These are phyloP conservation scores for Zostera marina DNA, from an alignment of 116 monocot species.

Conservation along the genomic window DNA sequence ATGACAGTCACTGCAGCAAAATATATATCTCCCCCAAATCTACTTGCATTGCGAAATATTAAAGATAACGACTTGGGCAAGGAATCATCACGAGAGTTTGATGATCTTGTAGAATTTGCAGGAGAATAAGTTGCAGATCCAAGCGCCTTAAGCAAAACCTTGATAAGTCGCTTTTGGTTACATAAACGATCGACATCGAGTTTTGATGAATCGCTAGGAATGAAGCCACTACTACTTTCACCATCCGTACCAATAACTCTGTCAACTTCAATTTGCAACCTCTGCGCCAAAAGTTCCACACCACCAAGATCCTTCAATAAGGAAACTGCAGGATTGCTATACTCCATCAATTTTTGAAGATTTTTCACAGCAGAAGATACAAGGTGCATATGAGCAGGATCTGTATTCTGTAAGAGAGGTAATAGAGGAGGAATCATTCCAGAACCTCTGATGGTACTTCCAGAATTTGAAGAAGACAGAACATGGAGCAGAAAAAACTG, in stretches of 20 bases:
- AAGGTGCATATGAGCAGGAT: slow-evolving; percentile 68
- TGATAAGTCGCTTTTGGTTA: slow-evolving; percentile 80
- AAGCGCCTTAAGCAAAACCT: slow-evolving; percentile 76
- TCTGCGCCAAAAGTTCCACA: slow-evolving; percentile 64
- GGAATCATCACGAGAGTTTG: slow-evolving; percentile 43
- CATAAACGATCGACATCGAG: slow-evolving; percentile 52
- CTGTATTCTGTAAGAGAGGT: slow-evolving; percentile 61
- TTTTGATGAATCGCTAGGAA: slow-evolving; percentile 34
- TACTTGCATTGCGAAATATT: slow-evolving; percentile 62
- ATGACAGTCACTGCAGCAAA: slow-evolving; percentile 95
- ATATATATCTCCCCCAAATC: slow-evolving; percentile 94
- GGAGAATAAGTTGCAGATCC: slow-evolving; percentile 93
- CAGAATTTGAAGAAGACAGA: slow-evolving; percentile 91
- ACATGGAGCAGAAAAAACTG: slow-evolving; percentile 95
- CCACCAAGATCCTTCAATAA: slow-evolving; percentile 96
- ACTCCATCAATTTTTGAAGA: slow-evolving; percentile 94
- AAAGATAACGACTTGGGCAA: slow-evolving; percentile 56
- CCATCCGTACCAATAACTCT: slow-evolving; percentile 43
- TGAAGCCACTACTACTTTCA: slow-evolving; percentile 31
- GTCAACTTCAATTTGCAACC: slow-evolving; percentile 70
- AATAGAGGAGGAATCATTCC: slow-evolving; percentile 86
- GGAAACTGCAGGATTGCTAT: slow-evolving; percentile 78
- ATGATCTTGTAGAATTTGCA: slow-evolving; percentile 63
- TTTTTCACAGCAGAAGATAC: slow-evolving; percentile 80
- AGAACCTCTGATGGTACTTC: slow-evolving; percentile 64